Percentiles rank a stretch among this genome's conserved stretches.
Evolutionary conservation across 2,329 filamentous ascomycete genomes (phyloP).

Genomic region (Exophiala sp.): DNA sequence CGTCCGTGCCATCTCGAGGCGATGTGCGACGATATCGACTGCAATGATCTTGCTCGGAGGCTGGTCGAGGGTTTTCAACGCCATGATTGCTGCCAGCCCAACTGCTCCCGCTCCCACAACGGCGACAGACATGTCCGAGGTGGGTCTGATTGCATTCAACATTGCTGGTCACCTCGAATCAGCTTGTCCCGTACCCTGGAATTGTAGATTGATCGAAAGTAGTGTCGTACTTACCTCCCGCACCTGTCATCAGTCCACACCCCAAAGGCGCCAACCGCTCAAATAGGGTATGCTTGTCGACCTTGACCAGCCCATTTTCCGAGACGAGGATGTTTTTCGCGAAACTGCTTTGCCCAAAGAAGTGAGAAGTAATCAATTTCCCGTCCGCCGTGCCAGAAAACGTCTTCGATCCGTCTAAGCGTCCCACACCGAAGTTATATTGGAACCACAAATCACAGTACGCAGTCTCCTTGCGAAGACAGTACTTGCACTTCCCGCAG

Average conservation of each 20-base stretch:
- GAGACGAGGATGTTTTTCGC: conserved; percentile 29
- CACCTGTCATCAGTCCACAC: conserved; percentile 34
- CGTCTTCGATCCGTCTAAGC: conserved; percentile 26
- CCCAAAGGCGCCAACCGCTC: conserved; percentile 30
- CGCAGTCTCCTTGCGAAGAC: conserved; percentile 21
- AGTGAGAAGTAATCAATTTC: conserved; percentile 22
- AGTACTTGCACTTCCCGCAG: conserved; percentile 28
- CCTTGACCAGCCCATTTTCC: conserved; percentile 28
- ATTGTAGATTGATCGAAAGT: not conserved
- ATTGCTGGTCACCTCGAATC: conserved; percentile 17
- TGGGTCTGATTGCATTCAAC: conserved; percentile 26
- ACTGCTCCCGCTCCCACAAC: conserved; percentile 35
- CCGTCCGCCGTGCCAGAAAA: conserved; percentile 13
- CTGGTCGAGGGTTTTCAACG: conserved; percentile 28
- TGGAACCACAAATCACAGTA: conserved; percentile 29
- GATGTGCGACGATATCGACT: conserved; percentile 43
- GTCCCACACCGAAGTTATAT: conserved; percentile 26
- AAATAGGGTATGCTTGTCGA: conserved; percentile 22
- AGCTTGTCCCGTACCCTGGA: not conserved
- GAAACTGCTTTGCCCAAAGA: conserved; percentile 34
- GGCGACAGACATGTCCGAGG: conserved; percentile 27
- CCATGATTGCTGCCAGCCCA: conserved; percentile 35
- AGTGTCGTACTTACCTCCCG: conserved; percentile 24
- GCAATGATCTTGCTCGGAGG: conserved; percentile 39
- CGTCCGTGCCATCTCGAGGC: conserved; percentile 42